phyloP scores from a whole-genome alignment of 306 rosid species.

The Gastrolobium bilobum region DNA sequence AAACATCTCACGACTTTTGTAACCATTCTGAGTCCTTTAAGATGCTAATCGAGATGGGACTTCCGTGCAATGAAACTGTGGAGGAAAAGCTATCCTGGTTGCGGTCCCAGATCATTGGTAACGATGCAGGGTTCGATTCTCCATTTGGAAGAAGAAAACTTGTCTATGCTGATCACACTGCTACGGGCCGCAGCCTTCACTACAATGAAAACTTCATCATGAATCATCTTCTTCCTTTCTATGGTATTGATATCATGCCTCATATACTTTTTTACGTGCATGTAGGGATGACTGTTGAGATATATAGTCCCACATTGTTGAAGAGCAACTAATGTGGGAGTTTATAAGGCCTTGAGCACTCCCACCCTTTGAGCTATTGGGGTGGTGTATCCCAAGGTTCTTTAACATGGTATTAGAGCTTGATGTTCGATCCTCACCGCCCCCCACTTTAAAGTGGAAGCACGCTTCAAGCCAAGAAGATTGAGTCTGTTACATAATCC shows the following conservation, averaged over 20 bases:
- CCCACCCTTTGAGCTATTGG: no score
- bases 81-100: constrained; percentile 66
- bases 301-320: no score
- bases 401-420: no score
- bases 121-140: constrained; percentile 60
- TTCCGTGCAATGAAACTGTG: constrained; percentile 39
- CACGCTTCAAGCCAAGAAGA: no score
- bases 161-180: constrained; percentile 90
- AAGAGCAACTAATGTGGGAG: no score
- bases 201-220: constrained; percentile 70
- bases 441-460: no score
- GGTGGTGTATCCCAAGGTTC: no score
- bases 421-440: no score
- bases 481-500: no score
- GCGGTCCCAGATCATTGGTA: constrained; percentile 70
- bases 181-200: constrained; percentile 77
- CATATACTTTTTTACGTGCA: no score
- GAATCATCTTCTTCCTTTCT: constrained; percentile 78
- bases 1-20: constrained; percentile 24
- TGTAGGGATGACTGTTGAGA: no score
- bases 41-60: constrained; percentile 42
- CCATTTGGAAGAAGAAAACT: constrained; percentile 69
- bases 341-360: no score
- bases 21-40: constrained; percentile 44
- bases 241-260: constrained; percentile 49